phyloP scores from a whole-genome alignment of 495 filamentous ascomycete species.

The Opeltia flavorubescens region DNA sequence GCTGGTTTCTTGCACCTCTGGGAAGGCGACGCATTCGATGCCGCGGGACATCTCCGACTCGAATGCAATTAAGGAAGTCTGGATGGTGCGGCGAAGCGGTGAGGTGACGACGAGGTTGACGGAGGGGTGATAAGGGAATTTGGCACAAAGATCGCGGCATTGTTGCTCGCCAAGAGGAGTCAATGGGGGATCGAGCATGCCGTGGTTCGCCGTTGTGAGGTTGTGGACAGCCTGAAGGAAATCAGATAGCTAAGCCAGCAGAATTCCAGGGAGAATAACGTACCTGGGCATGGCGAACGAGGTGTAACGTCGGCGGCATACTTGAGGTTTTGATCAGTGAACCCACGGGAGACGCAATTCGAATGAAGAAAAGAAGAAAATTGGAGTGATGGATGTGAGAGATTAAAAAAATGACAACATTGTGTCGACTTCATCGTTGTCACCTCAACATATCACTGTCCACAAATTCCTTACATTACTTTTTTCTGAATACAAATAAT shows the following conservation, averaged over 20 bases:
- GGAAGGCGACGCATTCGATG: slow-evolving; percentile 51
- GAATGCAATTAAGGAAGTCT: slow-evolving; percentile 66
- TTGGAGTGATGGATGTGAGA: too few species aligned
- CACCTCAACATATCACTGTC: too few species aligned
- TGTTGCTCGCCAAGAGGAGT: slow-evolving; percentile 65
- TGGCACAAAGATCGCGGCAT: slow-evolving; percentile 45
- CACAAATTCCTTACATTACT: too few species aligned
- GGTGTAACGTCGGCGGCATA: slow-evolving; percentile 31
- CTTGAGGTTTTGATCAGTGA: not conserved
- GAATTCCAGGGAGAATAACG: not conserved
- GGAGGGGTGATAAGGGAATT: slow-evolving; percentile 49
- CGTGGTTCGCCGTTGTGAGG: slow-evolving; percentile 54
- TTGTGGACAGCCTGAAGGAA: slow-evolving; percentile 67
- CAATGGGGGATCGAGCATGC: slow-evolving; percentile 61
- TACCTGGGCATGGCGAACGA: slow-evolving; percentile 41
- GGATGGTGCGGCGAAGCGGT: slow-evolving; percentile 70
- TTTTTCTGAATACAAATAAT: too few species aligned
- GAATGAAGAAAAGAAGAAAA: not conserved
- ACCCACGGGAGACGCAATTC: not conserved
- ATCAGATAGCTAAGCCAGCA: not conserved
- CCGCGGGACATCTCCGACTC: slow-evolving; percentile 33
- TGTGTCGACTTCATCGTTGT: too few species aligned
- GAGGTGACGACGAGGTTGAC: slow-evolving; percentile 67
- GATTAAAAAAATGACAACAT: too few species aligned
- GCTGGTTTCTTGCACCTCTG: slow-evolving; percentile 70